A percentile compares a stretch with the other conserved stretches of the same genome.
phyloP scores from a whole-genome alignment of 768 basidiomycete genomes.

The Suillus subalutaceus region DNA sequence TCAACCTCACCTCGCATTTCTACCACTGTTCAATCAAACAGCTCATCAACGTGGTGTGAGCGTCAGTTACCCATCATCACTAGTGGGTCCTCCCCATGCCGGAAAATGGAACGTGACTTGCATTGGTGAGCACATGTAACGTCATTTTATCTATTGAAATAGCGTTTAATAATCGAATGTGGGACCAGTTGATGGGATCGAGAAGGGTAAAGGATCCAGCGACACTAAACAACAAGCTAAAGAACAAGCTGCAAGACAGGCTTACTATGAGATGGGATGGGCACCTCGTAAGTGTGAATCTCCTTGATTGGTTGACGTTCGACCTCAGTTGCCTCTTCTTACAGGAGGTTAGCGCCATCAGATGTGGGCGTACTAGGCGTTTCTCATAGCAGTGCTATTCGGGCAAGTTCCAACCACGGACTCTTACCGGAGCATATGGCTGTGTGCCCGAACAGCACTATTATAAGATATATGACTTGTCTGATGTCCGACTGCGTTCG shows the following conservation, averaged over 20 bases:
- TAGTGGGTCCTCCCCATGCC: slow-evolving; percentile 68
- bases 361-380: not conserved
- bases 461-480: slow-evolving; percentile 9
- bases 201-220: slow-evolving; percentile 67
- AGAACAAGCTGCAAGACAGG: slow-evolving; percentile 74
- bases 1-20: slow-evolving; percentile 63
- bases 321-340: slow-evolving; percentile 1
- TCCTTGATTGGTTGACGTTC: not conserved
- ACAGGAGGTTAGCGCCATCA: slow-evolving; percentile 7
- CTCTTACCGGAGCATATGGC: slow-evolving; percentile 14
- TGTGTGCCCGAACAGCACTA: slow-evolving; percentile 18
- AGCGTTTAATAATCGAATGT: slow-evolving; percentile 10
- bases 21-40: slow-evolving; percentile 76
- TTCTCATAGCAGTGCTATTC: slow-evolving; percentile 16
- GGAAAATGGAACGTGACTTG: slow-evolving; percentile 69
- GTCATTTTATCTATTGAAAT: not conserved
- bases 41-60: slow-evolving; percentile 65
- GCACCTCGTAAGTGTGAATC: slow-evolving; percentile 41
- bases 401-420: slow-evolving; percentile 14
- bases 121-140: slow-evolving; percentile 53
- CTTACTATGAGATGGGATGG: slow-evolving; percentile 80
- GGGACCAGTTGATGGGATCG: slow-evolving; percentile 65
- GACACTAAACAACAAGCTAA: slow-evolving; percentile 76
- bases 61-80: slow-evolving; percentile 62
- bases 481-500: not conserved